Conservation (phyloP, 2,329 filamentous ascomycete species). For the Cyphellophora europaea region DNA sequence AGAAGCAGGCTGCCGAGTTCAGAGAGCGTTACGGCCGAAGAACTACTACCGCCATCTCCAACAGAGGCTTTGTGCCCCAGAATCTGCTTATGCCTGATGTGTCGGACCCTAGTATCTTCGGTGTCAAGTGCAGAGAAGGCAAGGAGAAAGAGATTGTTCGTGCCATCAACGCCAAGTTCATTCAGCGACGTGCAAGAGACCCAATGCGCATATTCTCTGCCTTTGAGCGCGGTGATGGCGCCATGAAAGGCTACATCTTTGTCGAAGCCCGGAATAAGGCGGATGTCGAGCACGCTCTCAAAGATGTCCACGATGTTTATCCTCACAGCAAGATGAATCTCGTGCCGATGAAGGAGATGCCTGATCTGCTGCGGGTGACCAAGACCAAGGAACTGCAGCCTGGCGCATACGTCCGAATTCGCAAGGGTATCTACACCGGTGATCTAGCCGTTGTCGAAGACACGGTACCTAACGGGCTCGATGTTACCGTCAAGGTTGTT, state of each 20-base stretch:
- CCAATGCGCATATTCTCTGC: constrained; percentile 78
- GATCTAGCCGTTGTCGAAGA: constrained; percentile 89
- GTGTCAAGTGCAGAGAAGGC: constrained; percentile 82
- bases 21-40: constrained; percentile 82
- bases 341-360: constrained; percentile 95
- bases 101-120: constrained; percentile 85
- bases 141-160: constrained; percentile 91
- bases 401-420: constrained; percentile 86
- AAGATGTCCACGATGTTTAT: constrained; percentile 82
- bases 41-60: constrained; percentile 52
- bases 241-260: constrained; percentile 93
- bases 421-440: constrained; percentile 69
- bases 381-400: constrained; percentile 79
- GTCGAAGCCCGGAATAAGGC: constrained; percentile 82
- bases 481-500: constrained; percentile 78
- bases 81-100: constrained; percentile 82
- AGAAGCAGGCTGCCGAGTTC: constrained; percentile 80
- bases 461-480: constrained; percentile 84
- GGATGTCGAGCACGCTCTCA: constrained; percentile 73
- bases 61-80: constrained; percentile 72
- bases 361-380: constrained; percentile 80
- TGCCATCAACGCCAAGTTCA: constrained; percentile 77
- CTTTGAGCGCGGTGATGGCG: constrained; percentile 70
- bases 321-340: constrained; percentile 77
- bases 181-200: constrained; percentile 69